phyloP scores from a whole-genome alignment of 345 rosid genomes.

The Citrus cavaleriei region DNA sequence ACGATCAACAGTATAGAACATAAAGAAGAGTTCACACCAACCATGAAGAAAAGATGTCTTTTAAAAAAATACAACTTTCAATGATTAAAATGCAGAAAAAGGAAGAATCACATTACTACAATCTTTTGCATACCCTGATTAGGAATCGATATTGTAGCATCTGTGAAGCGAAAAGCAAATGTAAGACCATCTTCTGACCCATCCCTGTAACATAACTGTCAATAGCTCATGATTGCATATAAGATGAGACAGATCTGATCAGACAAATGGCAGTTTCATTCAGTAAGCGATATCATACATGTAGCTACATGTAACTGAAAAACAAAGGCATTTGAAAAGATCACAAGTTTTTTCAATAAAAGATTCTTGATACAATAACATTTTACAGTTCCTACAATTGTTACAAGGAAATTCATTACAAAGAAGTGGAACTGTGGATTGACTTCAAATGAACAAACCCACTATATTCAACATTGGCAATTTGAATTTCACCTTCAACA shows the following conservation, averaged over 20 bases:
- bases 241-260: not conserved
- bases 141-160: slow-evolving; percentile 67
- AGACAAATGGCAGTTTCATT: not conserved
- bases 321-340: not conserved
- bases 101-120: slow-evolving; percentile 6
- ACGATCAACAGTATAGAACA: not conserved
- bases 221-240: slow-evolving; percentile 20
- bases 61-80: too few species aligned
- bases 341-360: too few species aligned
- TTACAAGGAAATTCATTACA: not conserved
- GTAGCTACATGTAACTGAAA: not conserved
- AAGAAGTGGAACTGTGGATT: not conserved
- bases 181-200: slow-evolving; percentile 87
- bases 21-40: not conserved
- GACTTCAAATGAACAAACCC: not conserved
- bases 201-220: slow-evolving; percentile 54
- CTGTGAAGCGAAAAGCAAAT: slow-evolving; percentile 96
- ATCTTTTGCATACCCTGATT: slow-evolving; percentile 70
- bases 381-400: not conserved
- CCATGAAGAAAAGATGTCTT: not conserved
- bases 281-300: not conserved
- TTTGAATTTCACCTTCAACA: too few species aligned
- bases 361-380: not conserved
- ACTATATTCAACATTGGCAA: too few species aligned
- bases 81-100: not conserved